A percentile compares a stretch with the other conserved stretches of the same genome.
Conservation (phyloP, 352 stramenopile genomes). For the Phytophthora idaei region DNA sequence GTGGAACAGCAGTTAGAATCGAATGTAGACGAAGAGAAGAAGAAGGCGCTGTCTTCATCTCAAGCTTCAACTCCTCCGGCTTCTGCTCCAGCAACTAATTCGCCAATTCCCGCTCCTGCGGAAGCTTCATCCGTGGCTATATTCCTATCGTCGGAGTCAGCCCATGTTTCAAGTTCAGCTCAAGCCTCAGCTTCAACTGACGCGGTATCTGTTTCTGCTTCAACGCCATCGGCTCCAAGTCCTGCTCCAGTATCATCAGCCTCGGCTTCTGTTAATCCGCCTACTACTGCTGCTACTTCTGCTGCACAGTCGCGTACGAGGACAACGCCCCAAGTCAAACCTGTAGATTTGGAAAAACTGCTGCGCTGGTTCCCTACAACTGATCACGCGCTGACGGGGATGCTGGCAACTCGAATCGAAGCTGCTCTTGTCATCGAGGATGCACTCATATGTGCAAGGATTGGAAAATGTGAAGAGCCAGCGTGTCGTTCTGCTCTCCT, state of each 20-base stretch:
- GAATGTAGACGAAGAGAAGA: slow-evolving; percentile 11
- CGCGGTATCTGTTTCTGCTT: neutral
- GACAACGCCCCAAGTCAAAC: slow-evolving; percentile 7
- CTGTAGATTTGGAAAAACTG: slow-evolving; percentile 34
- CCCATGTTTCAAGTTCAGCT: neutral
- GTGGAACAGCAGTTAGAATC: neutral
- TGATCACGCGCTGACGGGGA: slow-evolving; percentile 28
- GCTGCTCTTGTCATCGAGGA: slow-evolving; percentile 43
- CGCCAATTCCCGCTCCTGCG: neutral
- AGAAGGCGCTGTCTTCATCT: neutral
- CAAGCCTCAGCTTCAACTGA: neutral
- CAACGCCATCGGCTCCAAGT: neutral
- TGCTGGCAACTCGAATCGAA: slow-evolving; percentile 35
- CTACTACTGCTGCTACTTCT: neutral
- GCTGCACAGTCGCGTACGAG: neutral
- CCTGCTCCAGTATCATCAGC: slow-evolving; percentile 8
- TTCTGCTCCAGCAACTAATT: neutral
- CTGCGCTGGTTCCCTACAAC: slow-evolving; percentile 40
- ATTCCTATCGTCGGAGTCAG: neutral
- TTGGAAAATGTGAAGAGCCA: slow-evolving; percentile 36
- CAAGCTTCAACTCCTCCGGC: neutral
- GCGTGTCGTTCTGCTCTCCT: slow-evolving; percentile 31
- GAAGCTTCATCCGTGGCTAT: neutral
- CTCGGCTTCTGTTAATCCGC: slow-evolving; percentile 3
- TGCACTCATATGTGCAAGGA: slow-evolving; percentile 44